These are phyloP conservation scores for Irineochytrium annulatum DNA, from an alignment of 192 early-diverging fungal genomes.

Conservation along the genomic window DNA sequence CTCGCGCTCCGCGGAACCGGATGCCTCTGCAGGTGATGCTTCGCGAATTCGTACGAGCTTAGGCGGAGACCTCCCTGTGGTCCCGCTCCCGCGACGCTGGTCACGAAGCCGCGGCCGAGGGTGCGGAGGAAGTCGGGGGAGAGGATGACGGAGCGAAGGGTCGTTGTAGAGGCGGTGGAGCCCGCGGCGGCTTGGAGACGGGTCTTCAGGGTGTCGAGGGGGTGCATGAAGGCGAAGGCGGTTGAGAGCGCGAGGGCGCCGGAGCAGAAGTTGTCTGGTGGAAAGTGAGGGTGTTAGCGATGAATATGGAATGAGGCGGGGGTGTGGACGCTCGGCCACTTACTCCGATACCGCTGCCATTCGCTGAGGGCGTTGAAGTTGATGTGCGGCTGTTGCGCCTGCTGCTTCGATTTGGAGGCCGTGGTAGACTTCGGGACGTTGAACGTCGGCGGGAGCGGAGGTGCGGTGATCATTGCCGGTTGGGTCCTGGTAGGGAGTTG, in stretches of 20 bases:
- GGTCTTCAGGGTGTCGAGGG: constrained; percentile 72
- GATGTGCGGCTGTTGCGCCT: background rate
- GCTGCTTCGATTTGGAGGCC: background rate
- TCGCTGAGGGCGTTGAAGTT: background rate
- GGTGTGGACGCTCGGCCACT: background rate
- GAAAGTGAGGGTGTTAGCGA: background rate
- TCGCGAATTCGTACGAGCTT: constrained; percentile 66
- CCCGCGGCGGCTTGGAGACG: constrained; percentile 58
- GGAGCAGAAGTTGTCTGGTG: constrained; percentile 57
- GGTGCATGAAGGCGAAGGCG: constrained; percentile 71
- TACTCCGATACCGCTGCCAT: background rate
- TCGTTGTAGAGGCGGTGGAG: background rate
- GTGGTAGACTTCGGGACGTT: too few species aligned
- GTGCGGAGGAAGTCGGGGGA: constrained; percentile 3
- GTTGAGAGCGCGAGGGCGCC: constrained; percentile 60
- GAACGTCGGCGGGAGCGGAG: background rate
- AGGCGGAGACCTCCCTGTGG: constrained; percentile 67
- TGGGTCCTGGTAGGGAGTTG: background rate
- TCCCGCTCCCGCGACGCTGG: constrained; percentile 66
- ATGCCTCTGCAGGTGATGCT: constrained; percentile 46
- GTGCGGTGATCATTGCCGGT: background rate
- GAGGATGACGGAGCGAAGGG: background rate
- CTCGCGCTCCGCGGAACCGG: constrained; percentile 5
- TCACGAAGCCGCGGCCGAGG: constrained; percentile 61
- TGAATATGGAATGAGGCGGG: background rate